A percentile compares a stretch with the other conserved stretches of the same genome.
phyloP scores from a whole-genome alignment of 805 yeast species.

The Teunomyces gatunensis region DNA sequence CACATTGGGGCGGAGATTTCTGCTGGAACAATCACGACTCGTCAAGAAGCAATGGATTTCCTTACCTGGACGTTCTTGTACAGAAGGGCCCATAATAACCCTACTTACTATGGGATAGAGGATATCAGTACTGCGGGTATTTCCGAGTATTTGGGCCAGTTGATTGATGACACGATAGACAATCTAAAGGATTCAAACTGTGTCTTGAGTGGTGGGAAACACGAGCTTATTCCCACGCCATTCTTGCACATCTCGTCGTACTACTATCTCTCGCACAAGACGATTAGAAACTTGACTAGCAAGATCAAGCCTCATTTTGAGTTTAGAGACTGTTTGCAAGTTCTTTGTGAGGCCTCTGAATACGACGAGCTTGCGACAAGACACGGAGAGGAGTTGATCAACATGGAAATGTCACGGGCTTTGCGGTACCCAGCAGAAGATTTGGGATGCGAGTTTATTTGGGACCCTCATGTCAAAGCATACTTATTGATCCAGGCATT shows the following conservation, averaged over 20 bases:
- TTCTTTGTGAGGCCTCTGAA: constrained; percentile 65
- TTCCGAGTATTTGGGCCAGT: constrained; percentile 52
- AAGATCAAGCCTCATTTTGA: constrained; percentile 46
- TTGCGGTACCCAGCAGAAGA: constrained; percentile 61
- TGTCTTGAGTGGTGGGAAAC: constrained; percentile 48
- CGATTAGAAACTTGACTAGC: constrained; percentile 66
- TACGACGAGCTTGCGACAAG: constrained; percentile 87
- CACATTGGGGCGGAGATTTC: constrained; percentile 81
- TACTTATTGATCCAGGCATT: constrained; percentile 71
- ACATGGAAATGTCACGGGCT: constrained; percentile 75
- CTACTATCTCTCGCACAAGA: constrained; percentile 88
- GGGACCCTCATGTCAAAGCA: constrained; percentile 87
- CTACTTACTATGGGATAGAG: constrained; percentile 72
- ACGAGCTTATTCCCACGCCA: constrained; percentile 65
- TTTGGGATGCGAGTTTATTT: constrained; percentile 59
- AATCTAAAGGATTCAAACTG: constrained; percentile 74
- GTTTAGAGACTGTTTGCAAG: constrained; percentile 62
- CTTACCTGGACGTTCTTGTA: constrained; percentile 74
- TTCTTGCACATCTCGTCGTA: constrained; percentile 83
- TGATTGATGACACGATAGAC: constrained; percentile 67
- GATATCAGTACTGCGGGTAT: constrained; percentile 57
- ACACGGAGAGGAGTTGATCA: constrained; percentile 87
- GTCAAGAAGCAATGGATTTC: constrained; percentile 73
- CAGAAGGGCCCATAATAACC: constrained; percentile 73
- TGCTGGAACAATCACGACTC: constrained; percentile 59